Percentiles rank a stretch among this genome's conserved stretches.
Conservation (phyloP, 305 asterid species). For the Fraxinus latifolia region DNA sequence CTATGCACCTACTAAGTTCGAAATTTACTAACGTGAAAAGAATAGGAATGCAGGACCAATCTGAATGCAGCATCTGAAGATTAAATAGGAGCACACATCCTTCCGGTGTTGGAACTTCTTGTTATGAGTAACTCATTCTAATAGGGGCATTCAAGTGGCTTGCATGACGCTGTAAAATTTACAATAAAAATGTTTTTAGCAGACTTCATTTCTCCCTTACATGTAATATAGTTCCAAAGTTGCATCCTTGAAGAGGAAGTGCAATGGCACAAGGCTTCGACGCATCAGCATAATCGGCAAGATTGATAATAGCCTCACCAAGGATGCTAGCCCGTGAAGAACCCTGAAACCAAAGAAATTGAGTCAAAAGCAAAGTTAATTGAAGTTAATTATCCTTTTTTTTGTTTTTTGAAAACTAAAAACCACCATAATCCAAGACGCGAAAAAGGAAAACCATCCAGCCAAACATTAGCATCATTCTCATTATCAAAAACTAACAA, state of each 20-base stretch:
- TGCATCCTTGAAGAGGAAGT: conserved; percentile 85
- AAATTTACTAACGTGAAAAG: background rate
- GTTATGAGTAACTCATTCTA: background rate
- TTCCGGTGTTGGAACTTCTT: background rate
- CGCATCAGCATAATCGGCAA: conserved; percentile 91
- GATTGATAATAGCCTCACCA: conserved; percentile 89
- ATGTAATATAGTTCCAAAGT: conserved; percentile 80
- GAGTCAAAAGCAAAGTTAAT: conserved; percentile 4
- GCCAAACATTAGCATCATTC: background rate
- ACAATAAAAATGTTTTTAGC: background rate
- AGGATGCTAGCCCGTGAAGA: conserved; percentile 89
- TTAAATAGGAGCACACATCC: background rate
- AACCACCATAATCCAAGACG: background rate
- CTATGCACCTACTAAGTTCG: background rate
- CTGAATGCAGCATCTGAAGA: background rate
- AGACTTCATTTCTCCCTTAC: conserved; percentile 41
- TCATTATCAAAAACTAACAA: background rate
- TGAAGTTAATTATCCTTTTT: background rate
- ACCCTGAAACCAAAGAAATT: conserved; percentile 56
- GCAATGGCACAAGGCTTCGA: conserved; percentile 69
- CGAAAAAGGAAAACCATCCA: background rate
- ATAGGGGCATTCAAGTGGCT: background rate
- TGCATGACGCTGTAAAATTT: background rate
- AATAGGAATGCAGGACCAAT: background rate
- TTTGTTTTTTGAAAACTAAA: no score